These are phyloP conservation scores for Zizania latifolia DNA, from an alignment of 176 grass and related monocot species.

Conservation along the genomic window DNA sequence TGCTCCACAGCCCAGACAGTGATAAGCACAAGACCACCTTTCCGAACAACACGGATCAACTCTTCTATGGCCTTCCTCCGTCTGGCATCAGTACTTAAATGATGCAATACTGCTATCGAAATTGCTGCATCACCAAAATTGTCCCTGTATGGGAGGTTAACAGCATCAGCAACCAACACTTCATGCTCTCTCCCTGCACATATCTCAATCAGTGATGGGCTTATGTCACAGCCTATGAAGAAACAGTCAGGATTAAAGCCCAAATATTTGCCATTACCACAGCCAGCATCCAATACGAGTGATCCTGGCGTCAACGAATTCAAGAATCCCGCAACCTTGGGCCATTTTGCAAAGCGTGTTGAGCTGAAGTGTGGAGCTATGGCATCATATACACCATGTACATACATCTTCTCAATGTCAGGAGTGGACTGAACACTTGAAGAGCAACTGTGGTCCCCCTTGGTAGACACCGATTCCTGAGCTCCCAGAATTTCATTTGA, in stretches of 20 bases:
- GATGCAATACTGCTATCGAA: slow-evolving; percentile 89
- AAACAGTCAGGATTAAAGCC: slow-evolving; percentile 82
- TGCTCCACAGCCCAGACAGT: slow-evolving; percentile 94
- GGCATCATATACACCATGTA: slow-evolving; percentile 79
- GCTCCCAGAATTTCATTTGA: background rate
- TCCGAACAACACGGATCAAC: slow-evolving; percentile 71
- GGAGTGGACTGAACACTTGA: slow-evolving; percentile 59
- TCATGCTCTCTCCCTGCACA: slow-evolving; percentile 68
- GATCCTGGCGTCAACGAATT: slow-evolving; percentile 64
- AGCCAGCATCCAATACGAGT: slow-evolving; percentile 75
- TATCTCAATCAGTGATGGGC: slow-evolving; percentile 64
- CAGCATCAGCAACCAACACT: slow-evolving; percentile 84
- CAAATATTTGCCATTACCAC: slow-evolving; percentile 93
- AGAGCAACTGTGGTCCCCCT: slow-evolving; percentile 19
- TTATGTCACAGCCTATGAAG: slow-evolving; percentile 87
- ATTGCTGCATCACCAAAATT: slow-evolving; percentile 78
- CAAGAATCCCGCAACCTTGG: slow-evolving; percentile 80
- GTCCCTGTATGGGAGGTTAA: slow-evolving; percentile 84
- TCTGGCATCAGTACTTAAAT: slow-evolving; percentile 83
- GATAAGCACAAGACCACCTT: slow-evolving; percentile 82
- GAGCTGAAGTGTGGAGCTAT: slow-evolving; percentile 97
- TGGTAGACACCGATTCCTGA: background rate
- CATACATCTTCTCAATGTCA: slow-evolving; percentile 86
- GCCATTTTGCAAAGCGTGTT: slow-evolving; percentile 92
- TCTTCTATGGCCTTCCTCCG: slow-evolving; percentile 84